Evolutionary conservation across 2,329 filamentous ascomycete species (phyloP).

Genomic region (Intubia oerlemansii): DNA sequence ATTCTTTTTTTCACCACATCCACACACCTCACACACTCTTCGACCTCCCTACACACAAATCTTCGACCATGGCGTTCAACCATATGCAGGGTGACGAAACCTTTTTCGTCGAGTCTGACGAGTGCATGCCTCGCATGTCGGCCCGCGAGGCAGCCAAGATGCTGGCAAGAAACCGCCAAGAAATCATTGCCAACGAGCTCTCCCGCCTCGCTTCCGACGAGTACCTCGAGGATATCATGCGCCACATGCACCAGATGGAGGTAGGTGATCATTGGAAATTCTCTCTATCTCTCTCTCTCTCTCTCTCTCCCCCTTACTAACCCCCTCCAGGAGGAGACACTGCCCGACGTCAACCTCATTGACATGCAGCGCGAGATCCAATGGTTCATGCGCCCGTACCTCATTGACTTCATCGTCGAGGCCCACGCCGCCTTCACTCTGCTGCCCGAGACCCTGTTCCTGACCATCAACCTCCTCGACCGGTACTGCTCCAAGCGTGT

Average conservation of each 20-base stretch:
- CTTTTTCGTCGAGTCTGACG: slow-evolving; percentile 36
- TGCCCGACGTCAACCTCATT: slow-evolving; percentile 91
- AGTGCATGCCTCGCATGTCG: slow-evolving; percentile 35
- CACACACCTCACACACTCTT: too few relatives aligned
- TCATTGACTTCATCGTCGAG: slow-evolving; percentile 95
- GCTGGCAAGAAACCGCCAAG: slow-evolving; percentile 63
- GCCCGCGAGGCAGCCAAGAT: slow-evolving; percentile 58
- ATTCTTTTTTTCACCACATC: too few relatives aligned
- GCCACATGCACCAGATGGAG: slow-evolving; percentile 94
- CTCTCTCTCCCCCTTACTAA: neutral
- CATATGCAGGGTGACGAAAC: slow-evolving; percentile 18
- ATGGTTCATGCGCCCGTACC: slow-evolving; percentile 98
- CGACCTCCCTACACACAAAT: slow-evolving; percentile 1
- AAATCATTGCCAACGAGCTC: slow-evolving; percentile 73
- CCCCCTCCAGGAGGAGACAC: slow-evolving; percentile 49
- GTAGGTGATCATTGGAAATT: slow-evolving; percentile 23
- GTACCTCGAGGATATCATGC: slow-evolving; percentile 83
- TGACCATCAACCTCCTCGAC: slow-evolving; percentile 90
- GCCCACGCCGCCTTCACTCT: slow-evolving; percentile 89
- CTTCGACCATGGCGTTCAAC: slow-evolving; percentile 12
- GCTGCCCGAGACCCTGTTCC: slow-evolving; percentile 83
- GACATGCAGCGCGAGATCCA: slow-evolving; percentile 98
- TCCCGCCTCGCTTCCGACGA: slow-evolving; percentile 70
- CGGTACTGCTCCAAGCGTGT: slow-evolving; percentile 95
- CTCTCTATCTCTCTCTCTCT: neutral